Base-by-base conservation (phyloP, 2,329 filamentous ascomycete species). In the Fusarium pseudonygamai region DNA sequence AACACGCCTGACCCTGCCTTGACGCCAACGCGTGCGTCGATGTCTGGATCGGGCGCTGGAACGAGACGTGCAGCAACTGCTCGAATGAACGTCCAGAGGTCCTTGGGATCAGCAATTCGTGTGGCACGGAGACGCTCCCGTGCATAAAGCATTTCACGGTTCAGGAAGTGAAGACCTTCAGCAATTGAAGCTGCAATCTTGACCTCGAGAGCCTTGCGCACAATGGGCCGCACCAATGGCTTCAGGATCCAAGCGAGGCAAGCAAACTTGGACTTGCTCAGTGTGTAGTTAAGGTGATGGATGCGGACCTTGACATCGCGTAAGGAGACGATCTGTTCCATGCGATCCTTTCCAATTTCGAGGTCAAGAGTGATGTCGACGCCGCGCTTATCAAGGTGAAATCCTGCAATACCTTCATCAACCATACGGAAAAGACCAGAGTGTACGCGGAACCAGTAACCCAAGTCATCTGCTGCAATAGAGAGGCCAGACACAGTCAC, bases 331-430 rank as follows among this genome's bases (percentile, higher is more conserved):
- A 98, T 92, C 77, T 95, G 90, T 77, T 98, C 95, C 6, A 97
- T 83, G 4, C 88, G 87, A 71, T 95, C 92, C 66, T 91, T 91
- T 53, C 92, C 92, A 59, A 98, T 89, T 79, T 97, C 95, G 1
- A 98, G 84, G 74, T 97, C 94, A 11, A 98, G 84, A 34, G 93
- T 90, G 56, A 98, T 89, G 80, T 98, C 96, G 65, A 98, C 90
- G 24, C 96, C 96, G 26, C 93, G 90, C 75, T 96, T 91, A 80
- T 98, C 96, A 10, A 98, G 89, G 49, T 90, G 89, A 82, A 98
- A 95, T 36, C 92, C 94, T 10, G 93, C 94, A 53, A 98, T 93
- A 8, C 96, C 96, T 80, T 95, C 89, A 77, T 97, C 95, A 5
- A 90, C 89, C 36, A 97, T 86, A 30, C 91, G 90, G 55, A 97